phyloP scores from a whole-genome alignment of 768 basidiomycete species.

The Multifurca ochricompacta region DNA sequence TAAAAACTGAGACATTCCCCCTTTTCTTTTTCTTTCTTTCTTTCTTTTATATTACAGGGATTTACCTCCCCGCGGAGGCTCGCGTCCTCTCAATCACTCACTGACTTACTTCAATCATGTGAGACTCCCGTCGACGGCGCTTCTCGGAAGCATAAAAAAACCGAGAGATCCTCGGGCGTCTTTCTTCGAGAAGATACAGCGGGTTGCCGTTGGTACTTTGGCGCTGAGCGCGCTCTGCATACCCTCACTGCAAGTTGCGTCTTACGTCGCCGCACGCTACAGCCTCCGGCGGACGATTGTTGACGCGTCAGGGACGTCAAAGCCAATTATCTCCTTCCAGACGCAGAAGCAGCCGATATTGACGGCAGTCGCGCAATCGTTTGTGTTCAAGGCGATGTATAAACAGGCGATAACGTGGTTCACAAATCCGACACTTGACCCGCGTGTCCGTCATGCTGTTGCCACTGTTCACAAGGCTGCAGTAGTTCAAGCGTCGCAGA shows the following conservation, averaged over 20 bases:
- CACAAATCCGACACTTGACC: constrained; percentile 23
- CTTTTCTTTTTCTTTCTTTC: no score
- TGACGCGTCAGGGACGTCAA: constrained; percentile 9
- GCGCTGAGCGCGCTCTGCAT: constrained; percentile 25
- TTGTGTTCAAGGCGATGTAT: constrained; percentile 31
- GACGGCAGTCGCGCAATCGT: constrained; percentile 29
- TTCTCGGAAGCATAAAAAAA: constrained; percentile 22
- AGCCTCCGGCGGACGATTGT: constrained; percentile 45
- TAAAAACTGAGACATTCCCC: no score
- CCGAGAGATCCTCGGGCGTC: constrained; percentile 4
- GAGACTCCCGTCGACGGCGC: no score
- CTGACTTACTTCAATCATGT: no score
- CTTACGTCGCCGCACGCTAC: constrained; percentile 48
- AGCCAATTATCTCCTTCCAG: no score
- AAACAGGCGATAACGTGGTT: constrained; percentile 25
- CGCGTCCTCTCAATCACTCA: no score
- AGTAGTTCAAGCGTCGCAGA: constrained; percentile 23
- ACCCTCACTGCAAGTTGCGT: constrained; percentile 41
- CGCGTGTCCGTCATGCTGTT: constrained; percentile 24
- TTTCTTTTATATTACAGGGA: no score
- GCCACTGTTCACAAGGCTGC: constrained; percentile 30
- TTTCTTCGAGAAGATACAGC: constrained; percentile 20
- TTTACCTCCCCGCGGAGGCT: constrained; percentile 14
- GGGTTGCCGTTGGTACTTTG: constrained; percentile 22
- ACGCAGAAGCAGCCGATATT: no score